These are phyloP conservation scores for Aspergillus fijiensis DNA, from an alignment of 2,329 filamentous ascomycete species.

Conservation along the genomic window DNA sequence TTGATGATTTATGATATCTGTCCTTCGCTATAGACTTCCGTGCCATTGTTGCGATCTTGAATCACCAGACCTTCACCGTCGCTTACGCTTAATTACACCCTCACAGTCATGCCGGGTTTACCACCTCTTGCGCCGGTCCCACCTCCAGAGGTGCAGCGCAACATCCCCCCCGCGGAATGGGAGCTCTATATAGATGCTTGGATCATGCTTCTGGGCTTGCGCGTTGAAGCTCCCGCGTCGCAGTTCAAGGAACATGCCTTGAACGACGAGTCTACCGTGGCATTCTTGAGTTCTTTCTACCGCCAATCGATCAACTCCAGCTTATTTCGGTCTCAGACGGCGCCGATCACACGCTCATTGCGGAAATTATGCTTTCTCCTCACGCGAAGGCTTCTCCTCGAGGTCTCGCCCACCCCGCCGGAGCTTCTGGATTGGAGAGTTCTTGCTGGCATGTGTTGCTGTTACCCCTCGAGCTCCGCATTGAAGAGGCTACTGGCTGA, in stretches of 20 bases:
- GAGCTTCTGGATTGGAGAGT: slow-evolving; percentile 64
- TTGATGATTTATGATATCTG: slow-evolving; percentile 3
- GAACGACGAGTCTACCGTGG: slow-evolving; percentile 58
- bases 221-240: slow-evolving; percentile 59
- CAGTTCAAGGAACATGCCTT: slow-evolving; percentile 55
- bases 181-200: slow-evolving; percentile 73
- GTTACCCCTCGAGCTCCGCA: slow-evolving; percentile 64
- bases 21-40: not conserved
- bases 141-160: slow-evolving; percentile 62
- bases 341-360: slow-evolving; percentile 50
- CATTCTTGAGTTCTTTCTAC: slow-evolving; percentile 69
- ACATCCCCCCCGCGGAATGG: slow-evolving; percentile 72
- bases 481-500: slow-evolving; percentile 54
- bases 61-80: not conserved
- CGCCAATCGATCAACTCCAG: slow-evolving; percentile 51
- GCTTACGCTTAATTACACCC: not conserved
- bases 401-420: slow-evolving; percentile 44
- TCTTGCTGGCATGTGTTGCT: slow-evolving; percentile 65
- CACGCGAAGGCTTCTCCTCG: slow-evolving; percentile 56
- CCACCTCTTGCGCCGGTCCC: slow-evolving; percentile 80
- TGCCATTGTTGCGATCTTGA: not conserved
- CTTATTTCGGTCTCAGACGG: slow-evolving; percentile 27
- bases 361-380: slow-evolving; percentile 66
- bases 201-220: slow-evolving; percentile 64
- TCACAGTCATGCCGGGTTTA: slow-evolving; percentile 51